Conservation (phyloP, 495 filamentous ascomycete genomes). For the Letharia lupina region DNA sequence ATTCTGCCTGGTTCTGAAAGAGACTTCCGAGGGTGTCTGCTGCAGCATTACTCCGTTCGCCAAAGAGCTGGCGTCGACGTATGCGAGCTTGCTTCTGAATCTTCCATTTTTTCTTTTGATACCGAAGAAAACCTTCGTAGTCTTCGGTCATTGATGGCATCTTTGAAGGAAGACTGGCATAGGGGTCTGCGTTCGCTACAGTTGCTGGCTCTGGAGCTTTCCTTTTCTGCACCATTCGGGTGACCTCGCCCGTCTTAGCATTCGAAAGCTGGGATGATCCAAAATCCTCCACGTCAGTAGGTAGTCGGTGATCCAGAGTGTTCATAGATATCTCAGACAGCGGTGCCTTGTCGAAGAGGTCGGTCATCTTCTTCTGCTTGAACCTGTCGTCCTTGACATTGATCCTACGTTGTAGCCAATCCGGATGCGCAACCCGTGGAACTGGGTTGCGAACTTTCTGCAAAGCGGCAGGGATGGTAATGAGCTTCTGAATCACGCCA, state of each 20-base stretch:
- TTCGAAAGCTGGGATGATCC: constrained; percentile 59
- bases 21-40: constrained; percentile 71
- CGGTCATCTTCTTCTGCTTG: constrained; percentile 98
- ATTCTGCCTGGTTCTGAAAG: constrained; percentile 84
- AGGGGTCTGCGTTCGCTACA: constrained; percentile 63
- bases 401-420: constrained; percentile 91
- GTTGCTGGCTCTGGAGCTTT: constrained; percentile 64
- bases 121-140: constrained; percentile 81
- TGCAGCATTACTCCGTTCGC: constrained; percentile 63
- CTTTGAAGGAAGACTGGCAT: constrained; percentile 67
- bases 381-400: constrained; percentile 91
- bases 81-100: constrained; percentile 88
- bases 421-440: constrained; percentile 84
- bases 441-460: constrained; percentile 94
- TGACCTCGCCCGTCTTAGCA: constrained; percentile 57
- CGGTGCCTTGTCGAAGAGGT: constrained; percentile 75
- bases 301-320: constrained; percentile 49
- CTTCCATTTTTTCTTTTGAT: constrained; percentile 99
- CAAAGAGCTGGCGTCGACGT: constrained; percentile 85
- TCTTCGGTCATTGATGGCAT: constrained; percentile 86
- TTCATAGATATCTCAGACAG: constrained; percentile 66
- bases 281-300: constrained; percentile 80
- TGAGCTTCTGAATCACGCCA: constrained; percentile 95
- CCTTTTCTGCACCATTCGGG: constrained; percentile 65
- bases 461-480: constrained; percentile 93